Evolutionary conservation across 139 green algal species (phyloP), one percentile per base, ranked within the genome.

Genomic region (Chlamydomonas sp.): DNA sequence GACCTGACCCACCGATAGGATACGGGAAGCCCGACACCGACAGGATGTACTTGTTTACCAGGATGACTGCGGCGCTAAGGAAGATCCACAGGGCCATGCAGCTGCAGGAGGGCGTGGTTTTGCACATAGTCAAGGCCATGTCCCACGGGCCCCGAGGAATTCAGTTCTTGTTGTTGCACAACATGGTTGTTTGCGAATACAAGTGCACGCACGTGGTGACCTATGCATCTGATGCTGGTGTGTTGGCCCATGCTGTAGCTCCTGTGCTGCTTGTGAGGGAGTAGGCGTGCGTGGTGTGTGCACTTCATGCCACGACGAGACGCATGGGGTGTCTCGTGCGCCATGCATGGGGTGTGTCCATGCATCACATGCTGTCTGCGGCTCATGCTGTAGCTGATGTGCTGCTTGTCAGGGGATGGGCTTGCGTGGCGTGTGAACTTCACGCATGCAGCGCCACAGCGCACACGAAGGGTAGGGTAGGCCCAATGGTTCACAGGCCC

Each of bases 31-130:
- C 80, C 3, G 70, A 81, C 62, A 83, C 79, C 1, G 79, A 81
- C 24, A 91, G 73, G 6, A 91, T 71, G 33, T 82, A 91, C 76
- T 91, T 91, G 73, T 91, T 91, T 73, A 88, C 78, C 64, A 91
- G 65, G 35, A 91, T 91, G 3, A 91, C 85, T 1, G 69, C 72
- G 20, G 75, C 75, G 3, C 35, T 69, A 5, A 85, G 64, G 2
- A 61, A 68, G 35, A 85, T 82, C 79, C 79, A 84, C 49, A 81
- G 3, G 39, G 81, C 73, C 78, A 84, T 84, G 58, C 62, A 81
- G 33, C 78, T 81, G 71, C 58, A 68, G 48, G 39, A 10, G 4
- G 30, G n/a, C 79, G 1, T 84, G 84, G 34, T 43, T 59, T 0
- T 88, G 39, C 39, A 13, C 10, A 8, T 50, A 50, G 39, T 50